These are phyloP conservation scores for Incumbomyces lentus DNA, from an alignment of 2,329 filamentous ascomycete genomes.

Conservation along the genomic window DNA sequence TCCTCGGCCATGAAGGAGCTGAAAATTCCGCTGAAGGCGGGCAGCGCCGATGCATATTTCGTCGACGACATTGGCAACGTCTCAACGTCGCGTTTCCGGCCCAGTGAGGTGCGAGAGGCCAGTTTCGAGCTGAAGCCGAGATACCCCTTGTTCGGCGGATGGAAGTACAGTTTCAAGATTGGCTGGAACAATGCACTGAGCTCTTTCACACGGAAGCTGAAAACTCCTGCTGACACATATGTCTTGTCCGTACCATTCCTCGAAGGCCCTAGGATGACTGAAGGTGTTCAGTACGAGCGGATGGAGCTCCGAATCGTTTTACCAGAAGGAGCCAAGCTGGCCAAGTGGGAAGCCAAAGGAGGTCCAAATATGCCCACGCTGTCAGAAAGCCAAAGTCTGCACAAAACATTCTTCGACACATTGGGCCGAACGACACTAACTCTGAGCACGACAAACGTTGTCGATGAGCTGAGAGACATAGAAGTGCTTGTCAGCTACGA, in stretches of 20 bases:
- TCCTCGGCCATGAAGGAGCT: conserved; percentile 73
- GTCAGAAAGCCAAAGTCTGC: conserved; percentile 49
- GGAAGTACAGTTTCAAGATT: conserved; percentile 95
- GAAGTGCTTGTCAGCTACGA: conserved; percentile 63
- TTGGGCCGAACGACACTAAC: conserved; percentile 73
- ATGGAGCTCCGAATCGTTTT: conserved; percentile 73
- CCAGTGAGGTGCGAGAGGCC: conserved; percentile 62
- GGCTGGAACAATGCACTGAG: conserved; percentile 87
- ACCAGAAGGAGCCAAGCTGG: conserved; percentile 71
- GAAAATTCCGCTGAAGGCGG: conserved; percentile 65
- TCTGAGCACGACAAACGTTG: conserved; percentile 72
- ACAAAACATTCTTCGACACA: conserved; percentile 90
- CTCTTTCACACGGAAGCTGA: conserved; percentile 58
- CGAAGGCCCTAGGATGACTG: conserved; percentile 75
- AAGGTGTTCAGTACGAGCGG: conserved; percentile 78
- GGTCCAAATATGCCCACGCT: conserved; percentile 67
- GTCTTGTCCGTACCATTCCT: conserved; percentile 85
- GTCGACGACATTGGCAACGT: conserved; percentile 95
- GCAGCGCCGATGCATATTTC: conserved; percentile 83
- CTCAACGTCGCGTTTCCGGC: conserved; percentile 78
- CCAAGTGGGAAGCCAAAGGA: conserved; percentile 58
- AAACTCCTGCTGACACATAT: conserved; percentile 55
- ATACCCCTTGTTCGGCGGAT: conserved; percentile 93
- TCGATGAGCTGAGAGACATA: conserved; percentile 79
- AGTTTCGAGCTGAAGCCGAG: conserved; percentile 81